These are phyloP conservation scores for Clavispora asparagi DNA, from an alignment of 805 yeast genomes.

Conservation along the genomic window DNA sequence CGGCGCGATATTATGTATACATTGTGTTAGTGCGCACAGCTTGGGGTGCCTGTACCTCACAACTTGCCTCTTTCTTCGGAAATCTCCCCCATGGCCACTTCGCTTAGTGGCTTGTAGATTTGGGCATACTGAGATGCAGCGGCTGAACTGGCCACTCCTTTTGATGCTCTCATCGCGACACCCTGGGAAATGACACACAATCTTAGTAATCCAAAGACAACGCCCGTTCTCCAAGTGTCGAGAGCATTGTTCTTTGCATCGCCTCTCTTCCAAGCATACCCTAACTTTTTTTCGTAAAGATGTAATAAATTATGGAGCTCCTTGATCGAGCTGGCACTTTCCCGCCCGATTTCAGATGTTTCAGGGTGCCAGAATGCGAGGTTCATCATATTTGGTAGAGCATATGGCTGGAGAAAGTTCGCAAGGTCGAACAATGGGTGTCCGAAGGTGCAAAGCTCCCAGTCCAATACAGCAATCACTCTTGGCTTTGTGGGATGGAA, in stretches of 20 bases:
- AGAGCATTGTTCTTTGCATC: constrained; percentile 40
- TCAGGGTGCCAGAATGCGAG: constrained; percentile 19
- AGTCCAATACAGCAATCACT: constrained; percentile 54
- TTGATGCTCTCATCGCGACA: constrained; percentile 48
- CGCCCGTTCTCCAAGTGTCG: constrained; percentile 47
- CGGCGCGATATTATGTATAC: not conserved
- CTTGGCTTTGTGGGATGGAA: constrained; percentile 47
- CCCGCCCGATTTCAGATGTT: constrained; percentile 28
- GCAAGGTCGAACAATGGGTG: constrained; percentile 61
- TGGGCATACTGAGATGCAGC: constrained; percentile 39
- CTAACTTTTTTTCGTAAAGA: constrained; percentile 20
- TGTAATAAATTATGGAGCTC: constrained; percentile 21
- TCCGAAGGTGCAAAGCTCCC: constrained; percentile 64
- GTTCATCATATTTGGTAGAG: constrained; percentile 37
- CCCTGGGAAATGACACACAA: constrained; percentile 59
- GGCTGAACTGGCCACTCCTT: constrained; percentile 52
- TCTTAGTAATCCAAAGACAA: constrained; percentile 51
- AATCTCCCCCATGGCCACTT: constrained; percentile 20
- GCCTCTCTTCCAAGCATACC: constrained; percentile 24
- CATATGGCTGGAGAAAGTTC: constrained; percentile 52
- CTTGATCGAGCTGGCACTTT: constrained; percentile 20
- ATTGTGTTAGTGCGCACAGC: not conserved
- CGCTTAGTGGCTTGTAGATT: constrained; percentile 28
- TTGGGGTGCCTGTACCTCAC: not conserved
- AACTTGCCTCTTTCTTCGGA: not conserved